Evolutionary conservation across 257 asterid species (phyloP), one percentile per base, ranked within the genome.

Genomic region (Nicotiana tomentosiformis): DNA sequence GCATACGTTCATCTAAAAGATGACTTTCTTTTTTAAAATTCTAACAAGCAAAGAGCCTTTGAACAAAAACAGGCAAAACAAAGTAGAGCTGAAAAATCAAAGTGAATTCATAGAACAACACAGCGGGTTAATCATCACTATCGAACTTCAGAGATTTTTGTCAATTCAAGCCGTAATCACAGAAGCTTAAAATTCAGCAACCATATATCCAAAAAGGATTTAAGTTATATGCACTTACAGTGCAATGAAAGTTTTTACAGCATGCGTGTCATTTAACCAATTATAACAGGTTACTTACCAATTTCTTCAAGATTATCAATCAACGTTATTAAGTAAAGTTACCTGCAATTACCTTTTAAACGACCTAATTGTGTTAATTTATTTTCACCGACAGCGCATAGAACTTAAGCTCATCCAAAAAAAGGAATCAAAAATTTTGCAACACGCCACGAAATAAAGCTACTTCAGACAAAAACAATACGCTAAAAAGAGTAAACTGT

Each of bases 391-490:
- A 11, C 11, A 43, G 4, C 51, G 11, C 12, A 9, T 43, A 43
- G 51, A 43, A 43, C 51, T 9, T 43, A 43, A 43, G 51, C 12
- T 43, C 56, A 6, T 84, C 86, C 82, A 77, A 85, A 57, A 81
- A 80, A 82, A 85, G 83, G 82, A 43, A 88, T 81, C 84, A 77
- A 17, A 56, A 87, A 82, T 32, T 81, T 84, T 37, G 61, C 39
- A 60, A 76, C 68, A 56, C 29, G 14, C 20, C 15, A 26, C 70
- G 7, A 74, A 68, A 43, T 53, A 74, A 77, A 9, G 78, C 78
- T 33, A 70, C 58, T 70, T 23, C 39, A 17, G 29, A 37, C 20
- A 70, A 70, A 53, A 35, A 53, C 11, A 70, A 15, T 5, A 17
- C 3, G 58, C 15, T 17, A 1, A 49, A 39, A 35, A 70, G 16